These are phyloP conservation scores for Phytopythium ostracodes DNA, from an alignment of 352 stramenopile genomes.

Conservation along the genomic window DNA sequence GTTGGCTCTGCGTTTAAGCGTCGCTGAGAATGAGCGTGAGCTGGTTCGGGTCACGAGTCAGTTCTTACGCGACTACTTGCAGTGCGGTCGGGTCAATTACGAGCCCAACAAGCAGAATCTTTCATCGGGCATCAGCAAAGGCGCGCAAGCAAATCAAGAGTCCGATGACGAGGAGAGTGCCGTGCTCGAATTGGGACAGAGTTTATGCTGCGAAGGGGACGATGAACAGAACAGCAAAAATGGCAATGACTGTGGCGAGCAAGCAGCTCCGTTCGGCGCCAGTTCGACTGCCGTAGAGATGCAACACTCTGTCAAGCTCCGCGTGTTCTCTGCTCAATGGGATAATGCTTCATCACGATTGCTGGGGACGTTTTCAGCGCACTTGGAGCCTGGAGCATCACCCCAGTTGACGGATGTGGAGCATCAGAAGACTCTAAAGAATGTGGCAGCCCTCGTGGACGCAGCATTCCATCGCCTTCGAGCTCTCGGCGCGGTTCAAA, in stretches of 20 bases:
- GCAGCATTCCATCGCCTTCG: slow-evolving; percentile 1
- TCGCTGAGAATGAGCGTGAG: background rate
- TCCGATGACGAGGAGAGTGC: background rate
- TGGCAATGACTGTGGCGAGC: background rate
- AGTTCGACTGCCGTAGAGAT: background rate
- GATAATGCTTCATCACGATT: background rate
- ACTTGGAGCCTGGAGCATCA: background rate
- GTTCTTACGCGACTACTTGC: background rate
- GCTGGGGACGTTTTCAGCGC: background rate
- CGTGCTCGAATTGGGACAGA: background rate
- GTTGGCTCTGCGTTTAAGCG: background rate
- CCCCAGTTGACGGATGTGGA: background rate
- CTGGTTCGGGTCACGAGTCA: background rate
- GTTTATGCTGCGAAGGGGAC: background rate
- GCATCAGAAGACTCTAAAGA: background rate
- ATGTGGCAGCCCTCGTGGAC: background rate
- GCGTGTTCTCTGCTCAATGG: background rate
- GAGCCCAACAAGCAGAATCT: background rate
- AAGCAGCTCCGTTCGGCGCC: background rate
- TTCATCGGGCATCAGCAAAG: background rate
- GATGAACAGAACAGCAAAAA: background rate
- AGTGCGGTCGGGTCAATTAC: background rate
- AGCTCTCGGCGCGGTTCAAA: background rate
- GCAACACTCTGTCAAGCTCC: background rate
- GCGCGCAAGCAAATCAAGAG: background rate